Evolutionary conservation across 2,329 filamentous ascomycete genomes (phyloP).

Genomic region (Chalara sp.): DNA sequence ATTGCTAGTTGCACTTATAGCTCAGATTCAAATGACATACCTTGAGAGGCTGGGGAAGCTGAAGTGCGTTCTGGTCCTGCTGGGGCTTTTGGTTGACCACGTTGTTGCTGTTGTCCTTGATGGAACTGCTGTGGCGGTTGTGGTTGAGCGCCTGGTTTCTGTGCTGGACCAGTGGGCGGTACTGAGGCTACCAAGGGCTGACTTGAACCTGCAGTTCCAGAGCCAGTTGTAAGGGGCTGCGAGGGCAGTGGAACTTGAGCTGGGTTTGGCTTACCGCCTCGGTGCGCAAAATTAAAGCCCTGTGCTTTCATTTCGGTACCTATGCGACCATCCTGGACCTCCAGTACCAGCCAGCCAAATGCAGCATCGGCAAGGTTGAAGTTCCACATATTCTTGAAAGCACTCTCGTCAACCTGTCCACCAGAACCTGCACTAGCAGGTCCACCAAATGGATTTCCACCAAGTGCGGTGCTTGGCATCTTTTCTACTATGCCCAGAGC

Average conservation of each 20-base stretch:
- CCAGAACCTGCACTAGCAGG: conserved; percentile 60
- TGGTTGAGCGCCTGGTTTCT: conserved; percentile 20
- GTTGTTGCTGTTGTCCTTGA: conserved; percentile 18
- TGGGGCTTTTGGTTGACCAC: conserved; percentile 23
- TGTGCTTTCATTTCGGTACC: conserved; percentile 98
- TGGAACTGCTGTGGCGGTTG: conserved; percentile 14
- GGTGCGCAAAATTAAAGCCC: conserved; percentile 98
- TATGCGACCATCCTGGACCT: conserved; percentile 91
- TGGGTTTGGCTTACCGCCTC: conserved; percentile 65
- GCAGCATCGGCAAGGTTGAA: conserved; percentile 97
- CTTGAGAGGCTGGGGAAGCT: conserved; percentile 24
- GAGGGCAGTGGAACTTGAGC: conserved; percentile 28
- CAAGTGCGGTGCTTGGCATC: conserved; percentile 93
- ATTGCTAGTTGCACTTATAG: neutral
- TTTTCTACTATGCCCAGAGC: conserved; percentile 92
- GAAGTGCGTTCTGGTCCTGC: conserved; percentile 22
- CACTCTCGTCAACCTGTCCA: conserved; percentile 93
- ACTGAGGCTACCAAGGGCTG: conserved; percentile 26
- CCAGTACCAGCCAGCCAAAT: conserved; percentile 91
- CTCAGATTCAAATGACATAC: neutral
- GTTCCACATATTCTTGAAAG: conserved; percentile 99
- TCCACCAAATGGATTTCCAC: conserved; percentile 93
- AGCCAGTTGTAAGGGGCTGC: conserved; percentile 29
- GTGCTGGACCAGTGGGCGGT: conserved; percentile 24
- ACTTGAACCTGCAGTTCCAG: conserved; percentile 27